Base-by-base conservation (phyloP, 257 asterid genomes). In the Primulina tabacum region DNA sequence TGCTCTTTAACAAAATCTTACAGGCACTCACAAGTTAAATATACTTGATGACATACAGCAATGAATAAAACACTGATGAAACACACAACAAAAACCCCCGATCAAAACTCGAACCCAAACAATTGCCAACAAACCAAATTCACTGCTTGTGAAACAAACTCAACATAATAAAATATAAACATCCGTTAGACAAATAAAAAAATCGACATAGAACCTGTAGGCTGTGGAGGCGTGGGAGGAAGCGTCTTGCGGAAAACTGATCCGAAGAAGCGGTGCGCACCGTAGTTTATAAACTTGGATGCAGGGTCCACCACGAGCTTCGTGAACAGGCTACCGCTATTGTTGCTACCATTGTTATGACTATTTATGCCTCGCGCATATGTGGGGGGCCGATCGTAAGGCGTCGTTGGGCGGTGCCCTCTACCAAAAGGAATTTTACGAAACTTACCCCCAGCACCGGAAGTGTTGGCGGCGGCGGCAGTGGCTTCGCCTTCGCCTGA, bases 231-330 rank as follows among this genome's bases (percentile, higher is more conserved):
- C 24, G 86, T 80, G 69, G 80, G 77, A 1, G 87, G 82, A 26
- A 89, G 90, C 50, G 90, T 81, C 67, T 82, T 87, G 74, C 85
- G 85, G 60, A 83, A 76, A 63, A 86, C 73, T 18, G 96, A 80
- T 59, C 83, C 79, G 64, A 89, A 82, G 47, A 95, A 85, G 47
- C 90, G 86, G 61, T 76, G 85, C 68, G 95, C 95, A 7, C 95
- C 91, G 10, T 81, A 79, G 32, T 90, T 73, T 10, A 90, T 78
- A 60, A 92, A 82, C 72, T 82, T 92, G 10, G 87, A 80, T 70
- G 97, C 97, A n/a, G 97, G 98, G 75, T 88, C 96, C 62, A 89
- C 85, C 33, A 94, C 83, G 62, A 86, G 84, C 85, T 87, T 89
- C 71, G 87, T 82, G 38, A 89, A 73, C 94, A 95, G 88, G 78